A percentile compares a stretch with the other conserved stretches of the same genome.
These are phyloP conservation scores for Bodo saltans DNA, from an alignment of 78 protist genomes.

Conservation along the genomic window DNA sequence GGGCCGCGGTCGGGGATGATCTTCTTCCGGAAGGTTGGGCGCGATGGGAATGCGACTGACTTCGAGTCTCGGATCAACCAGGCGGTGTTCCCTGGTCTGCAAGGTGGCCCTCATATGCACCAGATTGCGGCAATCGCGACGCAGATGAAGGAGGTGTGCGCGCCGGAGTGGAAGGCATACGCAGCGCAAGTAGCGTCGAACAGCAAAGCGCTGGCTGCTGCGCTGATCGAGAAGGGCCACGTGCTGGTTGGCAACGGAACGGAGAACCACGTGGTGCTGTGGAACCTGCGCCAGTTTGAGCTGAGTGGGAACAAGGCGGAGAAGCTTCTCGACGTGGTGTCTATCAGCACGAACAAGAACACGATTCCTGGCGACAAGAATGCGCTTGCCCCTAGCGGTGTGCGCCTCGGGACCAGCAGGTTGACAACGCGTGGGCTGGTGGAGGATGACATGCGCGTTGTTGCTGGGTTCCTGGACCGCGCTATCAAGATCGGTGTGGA, in stretches of 20 bases:
- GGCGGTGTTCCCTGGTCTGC: constrained; percentile 93
- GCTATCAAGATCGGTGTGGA: constrained; percentile 60
- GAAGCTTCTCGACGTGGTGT: constrained; percentile 69
- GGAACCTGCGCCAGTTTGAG: constrained; percentile 84
- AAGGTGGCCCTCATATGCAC: constrained; percentile 99
- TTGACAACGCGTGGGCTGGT: constrained; percentile 89
- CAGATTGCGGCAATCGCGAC: constrained; percentile 92
- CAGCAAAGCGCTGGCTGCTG: constrained; percentile 68
- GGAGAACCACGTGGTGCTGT: constrained; percentile 93
- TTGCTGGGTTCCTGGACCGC: constrained; percentile 80
- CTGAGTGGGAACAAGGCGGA: constrained; percentile 90
- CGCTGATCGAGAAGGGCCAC: constrained; percentile 74
- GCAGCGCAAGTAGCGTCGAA: constrained; percentile 69
- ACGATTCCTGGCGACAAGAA: constrained; percentile 86
- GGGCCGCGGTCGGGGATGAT: constrained; percentile 99
- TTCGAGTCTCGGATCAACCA: constrained; percentile 68
- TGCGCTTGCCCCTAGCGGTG: constrained; percentile 91
- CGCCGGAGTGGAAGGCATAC: constrained; percentile 84
- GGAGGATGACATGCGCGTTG: constrained; percentile 72
- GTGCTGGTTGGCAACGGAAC: constrained; percentile 91
- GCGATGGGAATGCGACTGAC: constrained; percentile 32
- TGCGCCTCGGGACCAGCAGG: constrained; percentile 93
- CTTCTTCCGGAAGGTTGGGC: constrained; percentile 94
- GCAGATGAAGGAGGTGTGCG: constrained; percentile 76
- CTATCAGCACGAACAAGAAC: constrained; percentile 96